Base-by-base conservation (phyloP, 129 eudicot genomes). In the Rutidosis leptorrhynchoides region DNA sequence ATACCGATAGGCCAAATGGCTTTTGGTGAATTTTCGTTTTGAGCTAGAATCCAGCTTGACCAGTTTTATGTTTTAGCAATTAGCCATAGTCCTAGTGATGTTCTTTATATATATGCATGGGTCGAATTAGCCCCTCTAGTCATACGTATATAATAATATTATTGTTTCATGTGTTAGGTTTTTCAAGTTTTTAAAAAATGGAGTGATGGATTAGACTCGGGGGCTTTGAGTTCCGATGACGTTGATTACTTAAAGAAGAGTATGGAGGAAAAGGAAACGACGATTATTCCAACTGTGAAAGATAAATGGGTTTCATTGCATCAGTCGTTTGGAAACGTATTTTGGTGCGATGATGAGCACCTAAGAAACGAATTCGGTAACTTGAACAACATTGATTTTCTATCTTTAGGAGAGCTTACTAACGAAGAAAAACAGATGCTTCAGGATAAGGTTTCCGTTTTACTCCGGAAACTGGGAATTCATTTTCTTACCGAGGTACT, bases 291-390 rank as follows among this genome's bases (percentile, higher is more conserved):
- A 52, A 83, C 97, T 20, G 65, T 69, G 40, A 78, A 69, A 77
- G 86, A 86, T 80, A 80, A 80, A 77, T 90, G 97, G 97, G 95
- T 89, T n/a, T n/a, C n/a, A n/a, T n/a, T n/a, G n/a, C n/a, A n/a
- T n/a, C n/a, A n/a, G n/a, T n/a, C n/a, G n/a, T 81, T 67, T 72
- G 94, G 96, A 53, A 78, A 85, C 21, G 21, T 86, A 25, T 90
- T 90, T 75, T 90, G 95, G 95, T 86, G 77, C 55, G 82, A 86
- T 68, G 90, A 83, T 62, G 88, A 86, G 30, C 49, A 69, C 19
- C 70, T 90, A 42, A 77, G 71, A 75, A 77, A 79, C 60, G 95
- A 90, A 70, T 90, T 90, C 72, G 75, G 74, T 75, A 74, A 83
- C 73, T 74, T 65, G 19, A 81, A 76, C 40, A 81, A 81, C 69